phyloP scores from a whole-genome alignment of 2,329 filamentous ascomycete genomes.

The Colletotrichum orchidophilum region DNA sequence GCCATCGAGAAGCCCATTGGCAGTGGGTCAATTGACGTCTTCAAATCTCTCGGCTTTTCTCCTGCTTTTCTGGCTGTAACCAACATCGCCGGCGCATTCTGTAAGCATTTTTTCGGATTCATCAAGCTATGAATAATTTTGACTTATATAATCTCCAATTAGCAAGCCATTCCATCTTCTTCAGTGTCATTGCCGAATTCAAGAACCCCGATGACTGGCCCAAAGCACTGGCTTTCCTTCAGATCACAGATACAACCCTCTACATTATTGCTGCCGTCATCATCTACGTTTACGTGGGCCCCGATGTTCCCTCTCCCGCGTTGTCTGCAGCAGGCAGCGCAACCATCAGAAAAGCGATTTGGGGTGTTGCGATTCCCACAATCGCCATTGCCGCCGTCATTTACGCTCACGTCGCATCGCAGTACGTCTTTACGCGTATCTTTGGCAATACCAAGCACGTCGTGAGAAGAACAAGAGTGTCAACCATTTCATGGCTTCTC shows the following conservation, averaged over 20 bases:
- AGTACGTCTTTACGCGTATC: constrained; percentile 72
- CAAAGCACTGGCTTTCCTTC: constrained; percentile 57
- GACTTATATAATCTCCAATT: background rate
- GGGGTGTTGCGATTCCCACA: constrained; percentile 74
- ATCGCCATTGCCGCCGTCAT: constrained; percentile 78
- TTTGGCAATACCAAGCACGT: constrained; percentile 68
- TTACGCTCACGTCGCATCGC: constrained; percentile 72
- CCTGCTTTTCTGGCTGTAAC: constrained; percentile 64
- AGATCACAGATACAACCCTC: constrained; percentile 66
- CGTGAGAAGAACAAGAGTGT: constrained; percentile 57
- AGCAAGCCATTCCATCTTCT: constrained; percentile 72
- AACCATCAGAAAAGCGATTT: constrained; percentile 70
- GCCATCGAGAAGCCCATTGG: constrained; percentile 57
- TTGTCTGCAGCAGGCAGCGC: constrained; percentile 66
- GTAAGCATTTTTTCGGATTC: constrained; percentile 39
- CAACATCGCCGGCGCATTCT: constrained; percentile 75
- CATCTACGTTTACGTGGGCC: constrained; percentile 74
- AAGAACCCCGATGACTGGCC: constrained; percentile 67
- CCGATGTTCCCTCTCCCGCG: constrained; percentile 70
- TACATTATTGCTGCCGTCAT: constrained; percentile 73
- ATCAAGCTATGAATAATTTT: background rate
- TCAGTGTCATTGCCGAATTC: constrained; percentile 72
- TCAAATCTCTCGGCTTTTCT: constrained; percentile 53
- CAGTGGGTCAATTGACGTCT: constrained; percentile 42
- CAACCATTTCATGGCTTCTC: constrained; percentile 65